A percentile compares a stretch with the other conserved stretches of the same genome.
Evolutionary conservation across 129 eudicot species (phyloP).

Genomic region (Flaveria bidentis): DNA sequence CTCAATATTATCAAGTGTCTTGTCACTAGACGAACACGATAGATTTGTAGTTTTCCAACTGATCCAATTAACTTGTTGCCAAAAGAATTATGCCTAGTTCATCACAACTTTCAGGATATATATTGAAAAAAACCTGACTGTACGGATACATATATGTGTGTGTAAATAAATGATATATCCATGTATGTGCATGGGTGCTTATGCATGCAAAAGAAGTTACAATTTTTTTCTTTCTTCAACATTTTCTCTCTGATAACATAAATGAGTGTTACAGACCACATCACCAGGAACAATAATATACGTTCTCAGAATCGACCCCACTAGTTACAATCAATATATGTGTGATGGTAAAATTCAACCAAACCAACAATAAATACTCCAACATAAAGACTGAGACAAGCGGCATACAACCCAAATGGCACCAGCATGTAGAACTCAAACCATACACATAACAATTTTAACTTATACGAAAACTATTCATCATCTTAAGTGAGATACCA

Average conservation of each 20-base stretch:
- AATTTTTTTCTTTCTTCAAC: not conserved
- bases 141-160: not conserved
- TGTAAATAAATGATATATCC: not conserved
- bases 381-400: not conserved
- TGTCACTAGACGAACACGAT: not conserved
- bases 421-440: conserved; percentile 5
- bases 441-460: not conserved
- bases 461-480: not conserved
- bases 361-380: conserved; percentile 4
- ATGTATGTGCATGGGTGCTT: not conserved
- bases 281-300: conserved; percentile 28
- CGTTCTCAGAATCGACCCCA: conserved; percentile 24
- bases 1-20: not conserved
- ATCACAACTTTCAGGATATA: conserved; percentile 2
- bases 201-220: not conserved
- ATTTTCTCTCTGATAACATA: conserved; percentile 9
- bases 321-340: conserved; percentile 14
- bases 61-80: not conserved
- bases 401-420: conserved; percentile 2
- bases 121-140: not conserved
- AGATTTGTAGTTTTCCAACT: conserved; percentile 12
- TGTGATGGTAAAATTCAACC: not conserved
- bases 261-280: conserved; percentile 25
- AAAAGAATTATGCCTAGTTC: not conserved
- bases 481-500: conserved; percentile 19